phyloP scores from a whole-genome alignment of 108 stramenopile species.

The Cylindrotheca closterium region DNA sequence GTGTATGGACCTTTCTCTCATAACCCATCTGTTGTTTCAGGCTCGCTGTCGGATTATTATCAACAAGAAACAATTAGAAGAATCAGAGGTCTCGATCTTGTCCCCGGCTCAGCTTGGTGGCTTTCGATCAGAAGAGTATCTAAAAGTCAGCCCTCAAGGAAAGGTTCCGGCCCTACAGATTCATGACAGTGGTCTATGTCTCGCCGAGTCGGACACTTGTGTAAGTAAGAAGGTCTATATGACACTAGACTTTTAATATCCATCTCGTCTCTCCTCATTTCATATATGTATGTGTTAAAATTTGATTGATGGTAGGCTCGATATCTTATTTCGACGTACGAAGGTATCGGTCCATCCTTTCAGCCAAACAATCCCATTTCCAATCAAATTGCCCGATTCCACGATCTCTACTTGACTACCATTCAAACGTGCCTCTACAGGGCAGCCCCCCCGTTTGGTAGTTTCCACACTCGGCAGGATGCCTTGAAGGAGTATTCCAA shows the following conservation, averaged over 20 bases:
- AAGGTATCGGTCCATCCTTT: constrained; percentile 75
- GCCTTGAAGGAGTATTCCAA: constrained; percentile 73
- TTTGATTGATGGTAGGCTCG: constrained; percentile 56
- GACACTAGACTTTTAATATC: no score
- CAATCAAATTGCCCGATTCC: constrained; percentile 83
- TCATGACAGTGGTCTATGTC: constrained; percentile 25
- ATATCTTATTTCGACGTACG: constrained; percentile 72
- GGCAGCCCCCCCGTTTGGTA: constrained; percentile 77
- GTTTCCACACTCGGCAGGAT: constrained; percentile 73
- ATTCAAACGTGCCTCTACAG: constrained; percentile 94
- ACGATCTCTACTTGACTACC: constrained; percentile 91
- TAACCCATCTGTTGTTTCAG: background rate
- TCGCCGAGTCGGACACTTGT: constrained; percentile 86
- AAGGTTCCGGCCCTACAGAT: constrained; percentile 82
- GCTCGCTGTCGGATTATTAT: constrained; percentile 84
- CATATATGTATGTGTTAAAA: no score
- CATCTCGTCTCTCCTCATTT: no score
- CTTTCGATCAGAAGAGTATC: constrained; percentile 78
- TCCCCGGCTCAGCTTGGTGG: constrained; percentile 82
- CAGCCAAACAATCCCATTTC: constrained; percentile 77
- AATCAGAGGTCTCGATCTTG: constrained; percentile 60
- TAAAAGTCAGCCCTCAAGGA: constrained; percentile 82
- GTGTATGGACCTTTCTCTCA: no score
- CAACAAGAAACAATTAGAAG: constrained; percentile 74
- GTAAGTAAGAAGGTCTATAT: no score